Conservation (phyloP, 345 rosid genomes). For the Syzygium aromaticum region DNA sequence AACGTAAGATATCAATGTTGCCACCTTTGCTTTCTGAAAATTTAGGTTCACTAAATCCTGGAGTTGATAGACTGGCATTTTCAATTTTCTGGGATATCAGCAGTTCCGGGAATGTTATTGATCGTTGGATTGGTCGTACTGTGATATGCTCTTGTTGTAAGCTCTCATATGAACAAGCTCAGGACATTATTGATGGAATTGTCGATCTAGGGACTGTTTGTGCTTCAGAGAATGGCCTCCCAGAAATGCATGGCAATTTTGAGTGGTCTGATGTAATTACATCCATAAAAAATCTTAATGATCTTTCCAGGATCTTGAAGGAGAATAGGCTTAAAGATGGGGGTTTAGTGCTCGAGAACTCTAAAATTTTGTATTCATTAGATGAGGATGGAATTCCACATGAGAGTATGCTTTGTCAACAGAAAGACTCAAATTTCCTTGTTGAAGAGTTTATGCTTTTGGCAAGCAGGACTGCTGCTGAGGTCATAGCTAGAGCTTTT, state of each 20-base stretch:
- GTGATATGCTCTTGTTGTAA: constrained; percentile 79
- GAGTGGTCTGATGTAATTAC: constrained; percentile 53
- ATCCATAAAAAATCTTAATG: constrained; percentile 46
- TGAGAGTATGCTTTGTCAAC: constrained; percentile 36
- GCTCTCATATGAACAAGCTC: constrained; percentile 76
- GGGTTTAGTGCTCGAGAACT: constrained; percentile 63
- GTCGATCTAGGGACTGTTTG: constrained; percentile 14
- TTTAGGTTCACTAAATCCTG: constrained; percentile 74
- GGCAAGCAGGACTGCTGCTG: constrained; percentile 86
- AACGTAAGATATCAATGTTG: constrained; percentile 65
- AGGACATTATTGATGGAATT: constrained; percentile 46
- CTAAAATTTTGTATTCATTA: constrained; percentile 37
- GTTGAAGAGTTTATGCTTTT: constrained; percentile 96
- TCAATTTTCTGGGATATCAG: constrained; percentile 79
- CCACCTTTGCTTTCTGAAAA: constrained; percentile 69
- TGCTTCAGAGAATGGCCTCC: constrained; percentile 22
- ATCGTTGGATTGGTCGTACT: constrained; percentile 78
- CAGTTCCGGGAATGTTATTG: constrained; percentile 40
- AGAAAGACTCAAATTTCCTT: constrained; percentile 47
- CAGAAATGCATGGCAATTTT: constrained; percentile 54
- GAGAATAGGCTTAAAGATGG: constrained; percentile 58
- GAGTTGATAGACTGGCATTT: constrained; percentile 74
- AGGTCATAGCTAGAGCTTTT: constrained; percentile 76
- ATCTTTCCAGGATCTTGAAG: constrained; percentile 51
- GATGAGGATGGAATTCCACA: constrained; percentile 73